Evolutionary conservation across 495 filamentous ascomycete genomes (phyloP).

Genomic region (Xylaria palmicola): DNA sequence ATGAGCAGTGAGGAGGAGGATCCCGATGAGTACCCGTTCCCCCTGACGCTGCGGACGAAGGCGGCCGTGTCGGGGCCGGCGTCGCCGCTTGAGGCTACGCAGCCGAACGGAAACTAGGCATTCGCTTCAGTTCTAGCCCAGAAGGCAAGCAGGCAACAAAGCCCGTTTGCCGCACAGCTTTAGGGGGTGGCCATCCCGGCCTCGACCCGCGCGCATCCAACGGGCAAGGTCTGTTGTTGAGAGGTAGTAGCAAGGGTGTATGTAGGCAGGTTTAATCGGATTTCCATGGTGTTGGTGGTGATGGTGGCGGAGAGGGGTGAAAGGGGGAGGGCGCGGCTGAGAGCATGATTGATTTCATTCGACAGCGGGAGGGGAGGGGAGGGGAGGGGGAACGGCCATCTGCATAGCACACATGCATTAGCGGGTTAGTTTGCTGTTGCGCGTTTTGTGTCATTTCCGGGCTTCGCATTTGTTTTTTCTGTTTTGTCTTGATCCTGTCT

Average conservation of each 20-base stretch:
- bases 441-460: background rate
- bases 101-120: slow-evolving; percentile 41
- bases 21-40: slow-evolving; percentile 89
- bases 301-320: background rate
- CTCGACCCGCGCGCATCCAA: no score
- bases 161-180: no score
- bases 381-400: background rate
- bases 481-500: background rate
- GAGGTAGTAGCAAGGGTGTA: background rate
- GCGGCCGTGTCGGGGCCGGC: slow-evolving; percentile 27
- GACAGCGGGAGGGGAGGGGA: no score
- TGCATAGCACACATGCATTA: slow-evolving; percentile 9
- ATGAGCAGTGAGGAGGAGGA: slow-evolving; percentile 84
- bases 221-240: background rate
- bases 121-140: no score
- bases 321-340: background rate
- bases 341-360: slow-evolving; percentile 3
- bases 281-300: no score
- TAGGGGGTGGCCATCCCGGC: no score
- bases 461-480: background rate
- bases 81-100: slow-evolving; percentile 38
- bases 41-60: slow-evolving; percentile 69
- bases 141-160: background rate
- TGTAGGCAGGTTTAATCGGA: background rate
- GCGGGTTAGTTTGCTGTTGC: slow-evolving; percentile 1